Percentiles rank a stretch among this genome's conserved stretches.
Conservation (phyloP, 148 eudicot species). For the Arctostaphylos glauca region DNA sequence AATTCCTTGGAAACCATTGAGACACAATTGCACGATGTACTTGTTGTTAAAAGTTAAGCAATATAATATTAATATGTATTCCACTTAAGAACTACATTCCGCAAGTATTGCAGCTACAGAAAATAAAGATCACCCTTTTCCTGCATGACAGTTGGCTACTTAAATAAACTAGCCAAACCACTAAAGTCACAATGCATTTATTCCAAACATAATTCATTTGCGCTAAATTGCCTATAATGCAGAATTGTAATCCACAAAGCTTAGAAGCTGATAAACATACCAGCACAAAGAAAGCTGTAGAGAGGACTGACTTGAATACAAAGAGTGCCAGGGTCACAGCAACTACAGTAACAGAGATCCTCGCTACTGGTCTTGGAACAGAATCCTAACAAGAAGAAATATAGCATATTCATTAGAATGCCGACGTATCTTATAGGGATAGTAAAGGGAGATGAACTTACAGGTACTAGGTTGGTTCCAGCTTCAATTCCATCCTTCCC, state of each 20-base stretch:
- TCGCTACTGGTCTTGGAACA: slow-evolving; percentile 85
- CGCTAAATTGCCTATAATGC: background rate
- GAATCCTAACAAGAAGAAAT: slow-evolving; percentile 44
- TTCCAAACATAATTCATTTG: background rate
- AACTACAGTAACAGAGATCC: slow-evolving; percentile 58
- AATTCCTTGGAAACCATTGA: background rate
- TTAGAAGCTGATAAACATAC: slow-evolving; percentile 32
- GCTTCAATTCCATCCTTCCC: slow-evolving; percentile 94
- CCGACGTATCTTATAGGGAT: background rate
- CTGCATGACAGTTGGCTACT: background rate
- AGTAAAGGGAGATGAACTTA: slow-evolving; percentile 34
- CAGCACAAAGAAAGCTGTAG: slow-evolving; percentile 79
- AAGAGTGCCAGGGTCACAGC: slow-evolving; percentile 56
- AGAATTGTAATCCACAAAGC: slow-evolving; percentile 9
- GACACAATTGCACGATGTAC: background rate
- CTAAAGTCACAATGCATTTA: background rate
- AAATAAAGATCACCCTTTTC: background rate
- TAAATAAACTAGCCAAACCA: no score
- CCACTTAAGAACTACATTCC: background rate
- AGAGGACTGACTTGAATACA: slow-evolving; percentile 67
- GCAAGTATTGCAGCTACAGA: background rate
- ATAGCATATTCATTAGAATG: background rate
- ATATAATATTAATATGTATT: background rate
- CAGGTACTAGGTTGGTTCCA: slow-evolving; percentile 90
- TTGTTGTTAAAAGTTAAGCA: background rate